Evolutionary conservation across 352 stramenopile genomes (phyloP).

Genomic region (Sclerospora graminicola): DNA sequence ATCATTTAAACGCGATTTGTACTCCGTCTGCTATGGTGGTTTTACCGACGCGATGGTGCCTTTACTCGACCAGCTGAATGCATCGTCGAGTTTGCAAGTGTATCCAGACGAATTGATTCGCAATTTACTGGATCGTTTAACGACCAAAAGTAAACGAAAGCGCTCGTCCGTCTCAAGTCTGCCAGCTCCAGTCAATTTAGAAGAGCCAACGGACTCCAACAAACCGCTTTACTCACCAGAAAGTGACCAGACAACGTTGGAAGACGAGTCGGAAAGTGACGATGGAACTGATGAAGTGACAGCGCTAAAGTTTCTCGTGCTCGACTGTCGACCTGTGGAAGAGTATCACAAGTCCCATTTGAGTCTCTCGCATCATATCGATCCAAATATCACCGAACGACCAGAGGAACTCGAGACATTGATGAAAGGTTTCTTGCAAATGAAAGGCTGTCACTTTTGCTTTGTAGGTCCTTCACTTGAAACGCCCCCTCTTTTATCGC

Average conservation of each 20-base stretch:
- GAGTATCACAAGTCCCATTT: slow-evolving; percentile 76
- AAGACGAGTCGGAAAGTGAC: slow-evolving; percentile 13
- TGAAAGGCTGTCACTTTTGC: slow-evolving; percentile 87
- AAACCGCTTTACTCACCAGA: too few species aligned
- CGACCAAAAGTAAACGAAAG: slow-evolving; percentile 14
- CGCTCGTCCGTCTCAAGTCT: slow-evolving; percentile 2
- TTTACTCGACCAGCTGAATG: slow-evolving; percentile 61
- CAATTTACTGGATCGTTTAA: slow-evolving; percentile 57
- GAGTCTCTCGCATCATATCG: slow-evolving; percentile 80
- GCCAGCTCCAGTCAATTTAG: not conserved
- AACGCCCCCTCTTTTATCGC: slow-evolving; percentile 9
- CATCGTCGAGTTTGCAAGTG: slow-evolving; percentile 68
- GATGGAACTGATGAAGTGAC: slow-evolving; percentile 1
- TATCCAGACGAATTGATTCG: slow-evolving; percentile 74
- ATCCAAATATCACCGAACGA: slow-evolving; percentile 59
- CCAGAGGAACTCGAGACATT: slow-evolving; percentile 64
- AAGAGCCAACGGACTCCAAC: not conserved
- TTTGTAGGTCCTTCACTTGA: slow-evolving; percentile 64
- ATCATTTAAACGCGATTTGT: slow-evolving; percentile 74
- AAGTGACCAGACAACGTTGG: slow-evolving; percentile 1
- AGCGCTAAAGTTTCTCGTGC: slow-evolving; percentile 53
- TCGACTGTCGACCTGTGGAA: slow-evolving; percentile 69
- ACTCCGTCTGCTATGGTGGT: slow-evolving; percentile 73
- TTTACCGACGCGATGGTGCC: slow-evolving; percentile 55
- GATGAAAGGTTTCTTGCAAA: slow-evolving; percentile 69